A percentile compares a stretch with the other conserved stretches of the same genome.
Conservation (phyloP, 345 rosid species). For the Hibiscus mutabilis region DNA sequence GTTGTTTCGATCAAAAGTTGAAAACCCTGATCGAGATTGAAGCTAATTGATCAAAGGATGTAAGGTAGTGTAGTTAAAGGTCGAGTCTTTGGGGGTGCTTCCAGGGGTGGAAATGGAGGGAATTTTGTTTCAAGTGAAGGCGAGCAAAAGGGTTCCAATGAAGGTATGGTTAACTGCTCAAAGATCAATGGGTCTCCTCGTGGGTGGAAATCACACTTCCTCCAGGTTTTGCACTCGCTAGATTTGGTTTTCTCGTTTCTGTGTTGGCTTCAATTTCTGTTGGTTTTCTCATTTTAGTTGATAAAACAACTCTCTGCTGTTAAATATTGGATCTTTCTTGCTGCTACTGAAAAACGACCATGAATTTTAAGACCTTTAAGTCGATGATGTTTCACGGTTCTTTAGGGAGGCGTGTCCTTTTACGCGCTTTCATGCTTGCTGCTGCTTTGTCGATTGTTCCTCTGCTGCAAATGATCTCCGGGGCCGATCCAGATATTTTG, state of each 20-base stretch:
- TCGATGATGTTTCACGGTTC: slow-evolving; percentile 41
- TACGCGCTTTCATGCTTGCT: slow-evolving; percentile 52
- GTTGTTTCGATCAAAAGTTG: not conserved
- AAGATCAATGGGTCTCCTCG: slow-evolving; percentile 75
- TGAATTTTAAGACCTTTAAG: slow-evolving; percentile 50
- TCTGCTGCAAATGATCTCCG: slow-evolving; percentile 39
- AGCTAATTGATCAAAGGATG: not conserved
- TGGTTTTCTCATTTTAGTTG: slow-evolving; percentile 14
- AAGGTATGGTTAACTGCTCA: slow-evolving; percentile 70
- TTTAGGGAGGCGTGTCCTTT: slow-evolving; percentile 48
- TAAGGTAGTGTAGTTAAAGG: slow-evolving; percentile 22
- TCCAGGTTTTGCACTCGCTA: slow-evolving; percentile 99
- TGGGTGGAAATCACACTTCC: slow-evolving; percentile 99
- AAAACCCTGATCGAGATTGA: not conserved
- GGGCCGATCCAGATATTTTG: slow-evolving; percentile 29
- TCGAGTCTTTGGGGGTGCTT: slow-evolving; percentile 16
- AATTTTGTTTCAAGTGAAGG: slow-evolving; percentile 30
- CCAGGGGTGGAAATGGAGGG: slow-evolving; percentile 31
- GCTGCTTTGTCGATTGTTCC: slow-evolving; percentile 47
- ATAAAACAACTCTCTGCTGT: not conserved
- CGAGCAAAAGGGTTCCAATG: slow-evolving; percentile 39
- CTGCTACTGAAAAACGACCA: slow-evolving; percentile 4
- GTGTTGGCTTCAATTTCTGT: slow-evolving; percentile 40
- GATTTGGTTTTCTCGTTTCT: not conserved
- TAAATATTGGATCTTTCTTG: slow-evolving; percentile 3